These are phyloP conservation scores for Macrotyloma uniflorum DNA, from an alignment of 306 rosid species.

Conservation along the genomic window DNA sequence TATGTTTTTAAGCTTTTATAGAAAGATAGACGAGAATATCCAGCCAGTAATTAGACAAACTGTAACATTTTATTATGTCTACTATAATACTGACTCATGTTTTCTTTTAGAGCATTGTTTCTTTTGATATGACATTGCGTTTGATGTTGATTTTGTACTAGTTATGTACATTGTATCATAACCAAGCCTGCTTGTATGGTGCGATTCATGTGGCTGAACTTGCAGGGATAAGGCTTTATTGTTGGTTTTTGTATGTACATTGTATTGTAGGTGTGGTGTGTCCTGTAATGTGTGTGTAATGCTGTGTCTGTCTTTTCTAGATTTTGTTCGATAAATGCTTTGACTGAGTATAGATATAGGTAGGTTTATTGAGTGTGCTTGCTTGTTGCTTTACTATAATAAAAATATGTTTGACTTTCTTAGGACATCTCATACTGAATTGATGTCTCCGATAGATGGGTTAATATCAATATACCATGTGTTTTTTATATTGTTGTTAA, in stretches of 20 bases:
- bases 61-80: neutral
- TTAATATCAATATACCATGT: neutral
- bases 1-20: neutral
- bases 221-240: neutral
- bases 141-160: neutral
- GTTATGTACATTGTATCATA: neutral
- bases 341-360: conserved; percentile 7
- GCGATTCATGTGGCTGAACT: neutral
- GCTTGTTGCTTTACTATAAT: conserved; percentile 7
- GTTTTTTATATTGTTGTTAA: neutral
- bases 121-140: neutral
- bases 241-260: neutral
- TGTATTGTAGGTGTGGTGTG: neutral
- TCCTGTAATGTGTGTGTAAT: neutral
- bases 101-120: neutral
- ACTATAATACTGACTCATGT: neutral
- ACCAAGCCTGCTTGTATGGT: neutral
- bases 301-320: neutral
- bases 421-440: neutral
- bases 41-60: no score
- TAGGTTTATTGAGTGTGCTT: neutral
- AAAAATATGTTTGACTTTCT: conserved; percentile 3
- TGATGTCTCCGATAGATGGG: conserved; percentile 12
- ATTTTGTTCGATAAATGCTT: neutral
- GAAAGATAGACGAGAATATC: neutral